Percentiles rank a stretch among this genome's conserved stretches.
phyloP scores from a whole-genome alignment of 2,329 filamentous ascomycete species.

The Beauveria caledonica region DNA sequence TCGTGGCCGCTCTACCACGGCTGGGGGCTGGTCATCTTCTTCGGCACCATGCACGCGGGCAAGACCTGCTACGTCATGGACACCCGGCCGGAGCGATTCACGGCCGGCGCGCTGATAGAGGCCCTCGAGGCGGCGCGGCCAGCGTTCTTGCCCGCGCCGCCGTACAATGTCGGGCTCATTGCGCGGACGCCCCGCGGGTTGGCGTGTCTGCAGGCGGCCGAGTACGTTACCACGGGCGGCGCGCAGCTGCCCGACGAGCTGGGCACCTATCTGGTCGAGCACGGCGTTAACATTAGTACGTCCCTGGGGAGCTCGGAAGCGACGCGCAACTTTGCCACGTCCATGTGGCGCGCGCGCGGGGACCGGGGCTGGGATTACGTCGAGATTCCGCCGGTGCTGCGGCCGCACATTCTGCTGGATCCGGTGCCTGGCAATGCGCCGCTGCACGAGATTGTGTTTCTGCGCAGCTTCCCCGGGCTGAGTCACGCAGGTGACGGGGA shows the following conservation, averaged over 20 bases:
- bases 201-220: neutral
- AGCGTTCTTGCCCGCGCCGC: neutral
- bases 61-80: neutral
- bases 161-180: neutral
- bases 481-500: neutral
- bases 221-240: neutral
- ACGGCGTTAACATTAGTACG: slow-evolving; percentile 2
- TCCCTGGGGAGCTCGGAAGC: slow-evolving; percentile 1
- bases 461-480: neutral
- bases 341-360: neutral
- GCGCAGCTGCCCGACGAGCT: neutral
- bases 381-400: neutral
- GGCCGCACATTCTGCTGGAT: neutral
- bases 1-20: slow-evolving; percentile 7
- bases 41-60: neutral
- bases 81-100: neutral
- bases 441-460: neutral
- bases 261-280: neutral
- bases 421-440: neutral
- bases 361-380: neutral
- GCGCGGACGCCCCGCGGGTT: neutral
- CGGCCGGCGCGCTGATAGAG: neutral
- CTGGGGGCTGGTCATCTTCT: neutral
- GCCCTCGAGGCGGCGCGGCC: slow-evolving; percentile 1
- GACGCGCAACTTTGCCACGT: neutral